Evolutionary conservation across 139 green algal genomes (phyloP), one percentile per base, ranked within the genome.

Genomic region (Marvania coccoides): DNA sequence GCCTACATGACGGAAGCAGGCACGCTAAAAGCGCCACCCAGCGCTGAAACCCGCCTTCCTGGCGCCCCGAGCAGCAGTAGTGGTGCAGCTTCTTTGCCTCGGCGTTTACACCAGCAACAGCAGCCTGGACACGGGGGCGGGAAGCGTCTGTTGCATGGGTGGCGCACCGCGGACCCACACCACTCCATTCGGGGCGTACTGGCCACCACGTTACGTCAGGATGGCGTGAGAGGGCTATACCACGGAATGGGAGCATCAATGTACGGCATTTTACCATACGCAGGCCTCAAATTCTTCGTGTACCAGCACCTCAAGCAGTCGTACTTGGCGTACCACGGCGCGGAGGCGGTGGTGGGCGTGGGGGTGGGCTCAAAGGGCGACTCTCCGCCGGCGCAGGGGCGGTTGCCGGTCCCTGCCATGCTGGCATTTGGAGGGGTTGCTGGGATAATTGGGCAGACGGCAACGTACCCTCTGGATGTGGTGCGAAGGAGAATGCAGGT

Each of bases 401-500:
- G 73, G 53, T 71, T 92, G 46, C 85, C 88, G 0, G 67, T 95
- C 13, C 48, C 59, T 0, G 37, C 85, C 7, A 95, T 91, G 77
- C 81, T 97, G 23, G 31, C 68, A 3, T 95, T 88, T 72, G 91
- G 91, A 15, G 91, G 75, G 0, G n/a, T 70, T 15, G 77, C 91
- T 4, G 91, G 91, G 2, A 71, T 97, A 14, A 65, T 94, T 23
- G 90, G 81, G 1, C 91, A 97, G 61, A 97, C 91, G 0, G 47
- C 76, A 7, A 94, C 85, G 6, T 92, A 90, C 62, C 87, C 89
- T 1, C 42, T 97, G 33, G 91, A 97, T 62, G 86, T 97, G 0
- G 85, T 97, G n/a, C 68, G 91, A 34, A 59, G 91, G 30, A 77
- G 81, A 33, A 96, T 97, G 91, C 91, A 97, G 74, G 87, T 95